These are phyloP conservation scores for Arthrobotrys iridis DNA, from an alignment of 2,329 filamentous ascomycete species.

Conservation along the genomic window DNA sequence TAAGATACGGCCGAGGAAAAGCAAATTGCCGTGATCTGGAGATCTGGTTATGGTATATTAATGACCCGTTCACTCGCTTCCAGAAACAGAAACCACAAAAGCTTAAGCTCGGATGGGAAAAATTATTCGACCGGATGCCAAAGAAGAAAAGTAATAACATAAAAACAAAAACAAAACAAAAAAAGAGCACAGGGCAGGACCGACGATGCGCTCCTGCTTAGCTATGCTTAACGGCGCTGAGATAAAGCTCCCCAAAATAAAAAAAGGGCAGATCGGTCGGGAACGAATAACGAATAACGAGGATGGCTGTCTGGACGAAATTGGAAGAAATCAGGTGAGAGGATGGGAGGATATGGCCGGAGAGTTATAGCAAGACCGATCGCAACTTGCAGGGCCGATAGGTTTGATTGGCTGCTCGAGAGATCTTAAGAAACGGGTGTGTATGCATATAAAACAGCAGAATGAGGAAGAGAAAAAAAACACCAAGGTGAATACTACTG, in stretches of 20 bases:
- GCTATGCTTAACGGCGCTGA: not conserved
- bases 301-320: conserved; percentile 6
- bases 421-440: not conserved
- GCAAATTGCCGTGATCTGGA: conserved; percentile 18
- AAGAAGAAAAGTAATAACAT: conserved; percentile 51
- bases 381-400: conserved; percentile 26
- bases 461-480: conserved; percentile 14
- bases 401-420: conserved; percentile 32
- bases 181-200: conserved; percentile 46
- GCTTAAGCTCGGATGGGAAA: conserved; percentile 50
- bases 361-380: conserved; percentile 33
- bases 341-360: not conserved
- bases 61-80: conserved; percentile 41
- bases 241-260: not conserved
- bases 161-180: conserved; percentile 51
- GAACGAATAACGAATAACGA: not conserved
- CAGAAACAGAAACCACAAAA: conserved; percentile 52
- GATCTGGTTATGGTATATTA: conserved; percentile 20
- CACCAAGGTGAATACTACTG: no score
- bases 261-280: conserved; percentile 8
- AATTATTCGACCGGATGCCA: conserved; percentile 37
- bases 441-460: conserved; percentile 14
- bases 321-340: conserved; percentile 51
- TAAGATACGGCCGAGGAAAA: conserved; percentile 4
- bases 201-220: conserved; percentile 37